These are phyloP conservation scores for Berkeleyomyces basicola DNA, from an alignment of 2,329 filamentous ascomycete genomes.

Conservation along the genomic window DNA sequence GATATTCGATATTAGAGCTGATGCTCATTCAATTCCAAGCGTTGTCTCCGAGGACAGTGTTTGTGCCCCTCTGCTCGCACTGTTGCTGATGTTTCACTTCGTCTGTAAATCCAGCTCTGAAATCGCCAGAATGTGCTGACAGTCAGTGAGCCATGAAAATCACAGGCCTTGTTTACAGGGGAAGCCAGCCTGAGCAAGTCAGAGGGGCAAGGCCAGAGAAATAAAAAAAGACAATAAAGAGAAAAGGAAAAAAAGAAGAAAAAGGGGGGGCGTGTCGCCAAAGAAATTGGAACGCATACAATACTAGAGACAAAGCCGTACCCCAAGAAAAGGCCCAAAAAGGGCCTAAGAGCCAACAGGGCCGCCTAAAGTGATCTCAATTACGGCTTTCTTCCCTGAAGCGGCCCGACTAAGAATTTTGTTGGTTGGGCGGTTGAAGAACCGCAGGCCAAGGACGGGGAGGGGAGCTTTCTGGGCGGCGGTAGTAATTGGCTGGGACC, in stretches of 20 bases:
- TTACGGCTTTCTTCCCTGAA: neutral
- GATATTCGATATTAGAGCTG: neutral
- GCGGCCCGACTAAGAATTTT: neutral
- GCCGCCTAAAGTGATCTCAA: neutral
- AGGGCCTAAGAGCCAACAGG: neutral
- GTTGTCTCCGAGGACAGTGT: neutral
- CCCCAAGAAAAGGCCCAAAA: neutral
- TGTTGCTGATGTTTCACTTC: neutral
- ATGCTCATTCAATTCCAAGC: neutral
- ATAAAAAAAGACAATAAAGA: neutral
- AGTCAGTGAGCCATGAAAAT: neutral
- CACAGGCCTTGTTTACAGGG: neutral
- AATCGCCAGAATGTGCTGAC: neutral
- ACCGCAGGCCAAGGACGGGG: neutral
- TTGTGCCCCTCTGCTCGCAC: neutral
- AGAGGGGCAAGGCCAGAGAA: neutral
- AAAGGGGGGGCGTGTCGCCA: neutral
- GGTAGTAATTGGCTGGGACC: neutral
- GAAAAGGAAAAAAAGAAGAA: neutral
- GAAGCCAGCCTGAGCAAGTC: neutral
- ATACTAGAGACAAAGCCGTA: neutral
- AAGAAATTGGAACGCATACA: neutral
- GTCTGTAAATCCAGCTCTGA: neutral
- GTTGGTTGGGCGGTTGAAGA: neutral
- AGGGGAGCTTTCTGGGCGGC: neutral